phyloP scores from a whole-genome alignment of 2,329 filamentous ascomycete genomes.

The Aspergillus uvarum region DNA sequence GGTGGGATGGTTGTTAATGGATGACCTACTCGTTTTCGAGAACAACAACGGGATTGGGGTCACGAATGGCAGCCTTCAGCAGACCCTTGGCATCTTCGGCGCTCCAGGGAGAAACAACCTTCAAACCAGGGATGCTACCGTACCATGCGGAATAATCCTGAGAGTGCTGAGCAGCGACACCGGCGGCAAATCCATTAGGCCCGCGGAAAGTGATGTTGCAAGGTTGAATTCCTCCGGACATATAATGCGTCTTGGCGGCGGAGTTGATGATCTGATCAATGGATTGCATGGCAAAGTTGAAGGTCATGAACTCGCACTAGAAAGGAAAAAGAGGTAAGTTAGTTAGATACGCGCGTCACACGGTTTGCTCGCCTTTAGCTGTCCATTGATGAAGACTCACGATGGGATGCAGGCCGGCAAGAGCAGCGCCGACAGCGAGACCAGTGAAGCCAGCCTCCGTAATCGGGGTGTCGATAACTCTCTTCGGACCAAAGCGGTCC shows the following conservation, averaged over 20 bases:
- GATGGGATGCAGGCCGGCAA: slow-evolving; percentile 90
- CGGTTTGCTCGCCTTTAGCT: not conserved
- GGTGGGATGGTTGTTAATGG: not conserved
- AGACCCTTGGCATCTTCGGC: slow-evolving; percentile 98
- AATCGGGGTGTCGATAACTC: slow-evolving; percentile 97
- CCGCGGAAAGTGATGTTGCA: slow-evolving; percentile 99
- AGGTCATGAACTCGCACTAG: slow-evolving; percentile 99
- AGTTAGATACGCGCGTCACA: not conserved
- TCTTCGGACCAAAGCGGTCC: slow-evolving; percentile 95
- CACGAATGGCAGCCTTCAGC: slow-evolving; percentile 94
- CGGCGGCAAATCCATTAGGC: slow-evolving; percentile 94
- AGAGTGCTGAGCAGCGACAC: slow-evolving; percentile 96
- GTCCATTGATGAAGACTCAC: slow-evolving; percentile 57
- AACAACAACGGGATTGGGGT: slow-evolving; percentile 94
- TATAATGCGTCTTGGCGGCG: slow-evolving; percentile 97
- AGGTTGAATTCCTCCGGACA: slow-evolving; percentile 98
- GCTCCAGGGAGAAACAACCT: slow-evolving; percentile 95
- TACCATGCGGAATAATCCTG: slow-evolving; percentile 99
- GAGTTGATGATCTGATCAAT: slow-evolving; percentile 99
- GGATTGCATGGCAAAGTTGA: slow-evolving; percentile 99
- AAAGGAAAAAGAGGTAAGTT: not conserved
- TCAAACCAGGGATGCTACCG: slow-evolving; percentile 93
- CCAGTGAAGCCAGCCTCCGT: slow-evolving; percentile 95
- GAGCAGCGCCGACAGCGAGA: slow-evolving; percentile 89
- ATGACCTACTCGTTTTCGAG: slow-evolving; percentile 73